Evolutionary conservation across 2,329 filamentous ascomycete species (phyloP).

Genomic region (Xenosphaeropsis pyriputrescens): DNA sequence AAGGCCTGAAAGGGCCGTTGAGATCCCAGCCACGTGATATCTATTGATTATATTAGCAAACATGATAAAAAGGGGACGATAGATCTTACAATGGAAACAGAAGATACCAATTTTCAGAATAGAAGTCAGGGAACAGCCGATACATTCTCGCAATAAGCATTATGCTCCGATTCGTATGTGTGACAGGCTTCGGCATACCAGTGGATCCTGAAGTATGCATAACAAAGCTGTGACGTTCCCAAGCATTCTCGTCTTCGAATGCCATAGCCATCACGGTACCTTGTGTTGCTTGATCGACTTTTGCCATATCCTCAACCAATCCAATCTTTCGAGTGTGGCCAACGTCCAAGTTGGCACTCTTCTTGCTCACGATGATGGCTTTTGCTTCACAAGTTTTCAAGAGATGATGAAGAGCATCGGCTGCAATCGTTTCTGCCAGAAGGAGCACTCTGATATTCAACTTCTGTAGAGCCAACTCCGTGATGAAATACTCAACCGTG

Average conservation of each 20-base stretch:
- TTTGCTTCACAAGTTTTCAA: conserved; percentile 12
- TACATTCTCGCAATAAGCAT: conserved; percentile 20
- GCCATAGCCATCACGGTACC: conserved; percentile 10
- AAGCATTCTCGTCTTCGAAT: conserved; percentile 15
- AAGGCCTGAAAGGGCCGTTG: conserved; percentile 15
- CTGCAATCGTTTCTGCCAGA: conserved; percentile 15
- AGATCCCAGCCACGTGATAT: conserved; percentile 17
- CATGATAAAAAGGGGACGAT: not conserved
- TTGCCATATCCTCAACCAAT: conserved; percentile 11
- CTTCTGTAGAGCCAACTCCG: conserved; percentile 17
- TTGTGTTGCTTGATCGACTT: not conserved
- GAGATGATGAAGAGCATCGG: conserved; percentile 13
- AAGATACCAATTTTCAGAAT: conserved; percentile 18
- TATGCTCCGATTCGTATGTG: conserved; percentile 14
- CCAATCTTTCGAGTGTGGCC: conserved; percentile 8
- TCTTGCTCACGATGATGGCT: conserved; percentile 15
- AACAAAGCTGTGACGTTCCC: conserved; percentile 17
- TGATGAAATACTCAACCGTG: conserved; percentile 16
- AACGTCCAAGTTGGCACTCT: conserved; percentile 8
- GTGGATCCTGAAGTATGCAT: conserved; percentile 17
- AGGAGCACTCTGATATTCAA: conserved; percentile 15
- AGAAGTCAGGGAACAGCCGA: conserved; percentile 17
- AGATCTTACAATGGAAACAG: conserved; percentile 16
- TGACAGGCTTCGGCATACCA: conserved; percentile 15
- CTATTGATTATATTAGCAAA: conserved; percentile 5